These are phyloP conservation scores for Xylaria arbuscula DNA, from an alignment of 2,329 filamentous ascomycete species.

Conservation along the genomic window DNA sequence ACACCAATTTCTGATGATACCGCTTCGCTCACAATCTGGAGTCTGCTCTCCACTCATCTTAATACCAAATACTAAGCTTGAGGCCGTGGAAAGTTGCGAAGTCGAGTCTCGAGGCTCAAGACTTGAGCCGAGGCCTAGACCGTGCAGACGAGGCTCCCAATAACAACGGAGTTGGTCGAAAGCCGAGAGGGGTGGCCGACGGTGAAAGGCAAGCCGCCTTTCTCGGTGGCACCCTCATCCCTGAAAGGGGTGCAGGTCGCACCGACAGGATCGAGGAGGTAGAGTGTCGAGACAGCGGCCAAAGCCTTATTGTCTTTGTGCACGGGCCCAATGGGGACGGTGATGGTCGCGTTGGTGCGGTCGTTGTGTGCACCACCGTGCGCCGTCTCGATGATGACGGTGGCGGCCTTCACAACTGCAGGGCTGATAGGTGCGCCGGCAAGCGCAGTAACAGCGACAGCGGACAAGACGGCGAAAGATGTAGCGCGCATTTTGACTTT, in stretches of 20 bases:
- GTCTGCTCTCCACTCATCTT: no score
- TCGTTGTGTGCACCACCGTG: constrained; percentile 35
- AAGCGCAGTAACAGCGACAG: constrained; percentile 34
- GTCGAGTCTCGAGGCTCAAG: no score
- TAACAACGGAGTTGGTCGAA: constrained; percentile 45
- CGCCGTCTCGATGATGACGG: constrained; percentile 39
- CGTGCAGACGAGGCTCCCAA: constrained; percentile 43
- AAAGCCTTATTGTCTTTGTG: constrained; percentile 31
- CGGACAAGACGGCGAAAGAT: constrained; percentile 32
- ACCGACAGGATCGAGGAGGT: constrained; percentile 37
- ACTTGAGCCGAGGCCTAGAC: not conserved
- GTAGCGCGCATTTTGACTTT: constrained; percentile 27
- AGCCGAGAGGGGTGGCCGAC: constrained; percentile 37
- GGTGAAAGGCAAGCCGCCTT: constrained; percentile 37
- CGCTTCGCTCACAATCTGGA: no score
- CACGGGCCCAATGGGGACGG: constrained; percentile 33
- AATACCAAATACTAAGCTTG: no score
- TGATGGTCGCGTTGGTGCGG: constrained; percentile 40
- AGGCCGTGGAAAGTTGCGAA: no score
- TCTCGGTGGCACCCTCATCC: constrained; percentile 33
- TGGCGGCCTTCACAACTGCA: constrained; percentile 4
- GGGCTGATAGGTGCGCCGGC: constrained; percentile 31
- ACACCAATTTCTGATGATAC: no score
- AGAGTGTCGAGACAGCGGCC: constrained; percentile 43
- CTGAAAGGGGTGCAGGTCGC: constrained; percentile 43